Conservation (phyloP, 352 stramenopile genomes). For the Globisporangium perplexum region DNA sequence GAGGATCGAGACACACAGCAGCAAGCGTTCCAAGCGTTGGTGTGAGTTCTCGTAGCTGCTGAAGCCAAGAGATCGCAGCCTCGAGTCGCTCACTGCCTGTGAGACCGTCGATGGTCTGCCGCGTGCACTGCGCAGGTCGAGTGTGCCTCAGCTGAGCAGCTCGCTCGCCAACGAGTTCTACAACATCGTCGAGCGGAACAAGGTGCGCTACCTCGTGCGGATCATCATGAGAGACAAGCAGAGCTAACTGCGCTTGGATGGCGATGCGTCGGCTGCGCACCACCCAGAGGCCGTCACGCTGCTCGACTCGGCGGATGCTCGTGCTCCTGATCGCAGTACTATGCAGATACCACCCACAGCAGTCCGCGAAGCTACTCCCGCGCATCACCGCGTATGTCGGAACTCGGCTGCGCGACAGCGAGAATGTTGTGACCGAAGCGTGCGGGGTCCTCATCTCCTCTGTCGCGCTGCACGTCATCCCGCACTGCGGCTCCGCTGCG, state of each 20-base stretch:
- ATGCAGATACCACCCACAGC: constrained; percentile 36
- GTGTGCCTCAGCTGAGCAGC: constrained; percentile 26
- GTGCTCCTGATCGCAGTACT: constrained; percentile 51
- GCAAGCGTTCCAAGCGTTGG: constrained; percentile 37
- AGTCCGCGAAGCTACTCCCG: constrained; percentile 29
- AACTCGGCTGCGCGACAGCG: constrained; percentile 47
- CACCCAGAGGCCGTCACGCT: constrained; percentile 30
- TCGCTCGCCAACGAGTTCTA: constrained; percentile 37
- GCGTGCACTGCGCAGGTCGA: constrained; percentile 19
- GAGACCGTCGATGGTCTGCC: neutral
- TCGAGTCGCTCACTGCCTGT: neutral
- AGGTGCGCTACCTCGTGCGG: no score
- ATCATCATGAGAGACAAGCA: neutral
- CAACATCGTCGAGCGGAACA: constrained; percentile 50
- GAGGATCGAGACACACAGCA: constrained; percentile 69
- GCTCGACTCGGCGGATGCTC: constrained; percentile 52
- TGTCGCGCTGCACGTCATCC: constrained; percentile 42
- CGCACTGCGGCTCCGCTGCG: constrained; percentile 5
- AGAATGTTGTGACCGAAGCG: constrained; percentile 44
- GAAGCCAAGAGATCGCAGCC: neutral
- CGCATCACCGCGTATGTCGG: constrained; percentile 38
- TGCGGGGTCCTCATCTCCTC: constrained; percentile 47
- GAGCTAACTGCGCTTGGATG: neutral
- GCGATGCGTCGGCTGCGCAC: neutral
- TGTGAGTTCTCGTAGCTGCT: constrained; percentile 17